These are phyloP conservation scores for Talaromyces verruculosus DNA, from an alignment of 2,329 filamentous ascomycete species.

Conservation along the genomic window DNA sequence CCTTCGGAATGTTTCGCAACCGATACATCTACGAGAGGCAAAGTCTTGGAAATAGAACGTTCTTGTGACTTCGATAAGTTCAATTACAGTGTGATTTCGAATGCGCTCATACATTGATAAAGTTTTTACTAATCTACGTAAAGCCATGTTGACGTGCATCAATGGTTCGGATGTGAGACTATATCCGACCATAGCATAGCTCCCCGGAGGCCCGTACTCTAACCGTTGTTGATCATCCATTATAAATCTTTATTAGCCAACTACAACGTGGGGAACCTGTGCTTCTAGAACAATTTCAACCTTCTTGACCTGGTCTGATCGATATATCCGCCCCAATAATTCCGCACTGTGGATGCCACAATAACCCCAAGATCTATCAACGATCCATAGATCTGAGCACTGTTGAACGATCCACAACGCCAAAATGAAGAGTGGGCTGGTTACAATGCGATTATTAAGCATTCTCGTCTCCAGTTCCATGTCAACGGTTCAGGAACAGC, in stretches of 20 bases:
- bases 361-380: neutral
- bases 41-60: neutral
- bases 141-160: neutral
- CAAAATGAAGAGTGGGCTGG: neutral
- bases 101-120: neutral
- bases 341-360: neutral
- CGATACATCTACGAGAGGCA: neutral
- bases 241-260: neutral
- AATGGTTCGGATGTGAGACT: neutral
- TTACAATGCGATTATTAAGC: neutral
- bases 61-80: neutral
- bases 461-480: neutral
- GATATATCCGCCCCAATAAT: neutral
- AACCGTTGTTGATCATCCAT: neutral
- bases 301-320: neutral
- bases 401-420: neutral
- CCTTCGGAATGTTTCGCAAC: neutral
- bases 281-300: neutral
- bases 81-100: neutral
- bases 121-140: neutral
- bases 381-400: neutral
- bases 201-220: neutral
- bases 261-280: neutral
- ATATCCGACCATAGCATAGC: neutral
- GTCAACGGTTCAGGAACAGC: neutral